Evolutionary conservation across 2,329 filamentous ascomycete genomes (phyloP).

Genomic region (Aspergillus sp.): DNA sequence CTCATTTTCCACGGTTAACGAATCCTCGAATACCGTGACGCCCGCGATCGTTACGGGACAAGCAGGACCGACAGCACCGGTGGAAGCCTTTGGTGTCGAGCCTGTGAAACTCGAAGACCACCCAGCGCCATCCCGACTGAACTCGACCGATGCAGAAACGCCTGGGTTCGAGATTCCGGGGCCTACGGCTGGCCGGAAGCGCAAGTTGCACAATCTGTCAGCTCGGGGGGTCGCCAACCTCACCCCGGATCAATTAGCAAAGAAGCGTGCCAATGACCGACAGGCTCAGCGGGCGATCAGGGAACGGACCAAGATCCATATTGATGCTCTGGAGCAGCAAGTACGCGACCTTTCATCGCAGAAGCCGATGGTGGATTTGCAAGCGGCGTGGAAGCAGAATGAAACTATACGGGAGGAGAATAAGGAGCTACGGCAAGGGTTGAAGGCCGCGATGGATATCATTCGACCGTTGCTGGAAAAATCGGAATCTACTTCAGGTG

Average conservation of each 20-base stretch:
- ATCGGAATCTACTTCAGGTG: conserved; percentile 25
- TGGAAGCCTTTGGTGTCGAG: conserved; percentile 4
- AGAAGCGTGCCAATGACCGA: conserved; percentile 85
- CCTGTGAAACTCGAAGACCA: conserved; percentile 20
- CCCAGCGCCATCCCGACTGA: conserved; percentile 17
- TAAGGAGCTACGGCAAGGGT: conserved; percentile 61
- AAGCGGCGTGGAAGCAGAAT: conserved; percentile 65
- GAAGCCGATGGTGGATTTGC: conserved; percentile 76
- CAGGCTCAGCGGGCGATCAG: conserved; percentile 80
- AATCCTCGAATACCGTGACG: background rate
- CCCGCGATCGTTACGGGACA: conserved; percentile 6
- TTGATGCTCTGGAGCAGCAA: conserved; percentile 62
- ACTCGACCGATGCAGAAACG: conserved; percentile 17
- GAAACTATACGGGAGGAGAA: conserved; percentile 72
- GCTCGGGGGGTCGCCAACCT: conserved; percentile 76
- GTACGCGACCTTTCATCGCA: conserved; percentile 70
- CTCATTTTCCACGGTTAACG: conserved; percentile 1
- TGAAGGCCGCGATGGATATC: conserved; percentile 56
- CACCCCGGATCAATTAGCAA: conserved; percentile 77
- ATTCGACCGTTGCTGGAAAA: conserved; percentile 37
- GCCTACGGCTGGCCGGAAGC: conserved; percentile 28
- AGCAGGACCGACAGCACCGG: conserved; percentile 2
- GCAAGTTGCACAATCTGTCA: conserved; percentile 34
- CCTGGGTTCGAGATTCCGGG: conserved; percentile 6
- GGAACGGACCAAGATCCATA: conserved; percentile 71